Conservation (phyloP, 305 asterid species). For the Fraxinus nigra region DNA sequence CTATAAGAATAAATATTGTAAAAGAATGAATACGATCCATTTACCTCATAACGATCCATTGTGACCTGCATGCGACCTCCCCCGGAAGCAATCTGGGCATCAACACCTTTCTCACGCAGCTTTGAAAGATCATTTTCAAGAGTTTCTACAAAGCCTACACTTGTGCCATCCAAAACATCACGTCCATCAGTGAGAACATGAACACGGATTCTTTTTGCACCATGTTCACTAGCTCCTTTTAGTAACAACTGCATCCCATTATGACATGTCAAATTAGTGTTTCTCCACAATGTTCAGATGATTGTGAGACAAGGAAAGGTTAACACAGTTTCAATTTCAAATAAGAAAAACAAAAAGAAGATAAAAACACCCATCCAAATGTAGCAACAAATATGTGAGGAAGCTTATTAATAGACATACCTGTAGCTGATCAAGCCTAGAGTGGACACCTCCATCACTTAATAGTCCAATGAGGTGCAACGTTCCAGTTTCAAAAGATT, state of each 20-base stretch:
- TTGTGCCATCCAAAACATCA: constrained; percentile 90
- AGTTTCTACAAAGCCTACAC: constrained; percentile 81
- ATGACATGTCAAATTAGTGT: constrained; percentile 23
- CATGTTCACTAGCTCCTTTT: constrained; percentile 79
- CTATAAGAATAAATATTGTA: background rate
- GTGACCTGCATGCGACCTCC: constrained; percentile 98
- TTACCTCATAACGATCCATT: constrained; percentile 95
- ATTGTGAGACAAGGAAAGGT: background rate
- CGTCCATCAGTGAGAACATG: constrained; percentile 95
- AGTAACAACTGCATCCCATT: constrained; percentile 66
- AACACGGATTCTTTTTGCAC: constrained; percentile 87
- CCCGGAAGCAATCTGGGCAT: constrained; percentile 93
- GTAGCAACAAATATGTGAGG: background rate
- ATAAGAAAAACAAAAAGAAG: background rate
- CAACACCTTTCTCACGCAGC: constrained; percentile 74
- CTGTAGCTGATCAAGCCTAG: constrained; percentile 22
- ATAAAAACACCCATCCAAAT: background rate
- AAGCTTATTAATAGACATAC: constrained; percentile 8
- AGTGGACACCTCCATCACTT: constrained; percentile 23
- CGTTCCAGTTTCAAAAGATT: constrained; percentile 41
- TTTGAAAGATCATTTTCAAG: constrained; percentile 75
- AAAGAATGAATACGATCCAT: background rate
- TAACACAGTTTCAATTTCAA: background rate
- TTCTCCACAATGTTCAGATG: background rate
- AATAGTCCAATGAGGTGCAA: constrained; percentile 19